A percentile compares a stretch with the other conserved stretches of the same genome.
Conservation (phyloP, 345 rosid species). For the Hypericum androsaemum region DNA sequence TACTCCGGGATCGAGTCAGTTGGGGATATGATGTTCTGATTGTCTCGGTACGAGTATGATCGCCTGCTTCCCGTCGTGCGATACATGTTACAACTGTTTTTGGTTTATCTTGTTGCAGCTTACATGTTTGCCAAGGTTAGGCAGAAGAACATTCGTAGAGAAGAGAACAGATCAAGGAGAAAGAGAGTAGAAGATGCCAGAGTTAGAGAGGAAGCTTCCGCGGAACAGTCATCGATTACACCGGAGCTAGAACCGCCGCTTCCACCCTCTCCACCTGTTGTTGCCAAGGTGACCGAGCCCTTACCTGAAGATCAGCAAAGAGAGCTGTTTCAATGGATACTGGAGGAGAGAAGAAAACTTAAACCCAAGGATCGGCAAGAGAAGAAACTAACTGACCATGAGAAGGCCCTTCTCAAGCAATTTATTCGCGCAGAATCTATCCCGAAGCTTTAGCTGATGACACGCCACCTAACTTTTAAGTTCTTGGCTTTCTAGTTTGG, state of each 20-base stretch:
- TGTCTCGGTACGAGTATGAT: too few relatives aligned
- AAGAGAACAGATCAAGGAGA: constrained; percentile 17
- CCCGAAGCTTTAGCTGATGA: constrained; percentile 37
- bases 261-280: constrained; percentile 11
- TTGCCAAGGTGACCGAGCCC: constrained; percentile 22
- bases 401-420: constrained; percentile 61
- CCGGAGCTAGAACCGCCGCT: constrained; percentile 15
- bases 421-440: constrained; percentile 45
- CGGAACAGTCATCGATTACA: constrained; percentile 12
- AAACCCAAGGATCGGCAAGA: constrained; percentile 41
- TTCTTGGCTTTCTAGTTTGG: constrained; percentile 6
- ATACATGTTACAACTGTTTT: constrained; percentile 6
- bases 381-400: constrained; percentile 47
- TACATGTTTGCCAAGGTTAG: constrained; percentile 49
- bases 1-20: too few relatives aligned
- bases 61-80: too few relatives aligned
- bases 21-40: too few relatives aligned
- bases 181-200: constrained; percentile 20
- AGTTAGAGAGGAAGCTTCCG: constrained; percentile 20
- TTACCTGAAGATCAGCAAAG: too few relatives aligned
- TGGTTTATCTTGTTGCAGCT: constrained; percentile 33
- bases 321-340: constrained; percentile 17
- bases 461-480: constrained; percentile 17
- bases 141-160: constrained; percentile 24
- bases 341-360: constrained; percentile 64